These are phyloP conservation scores for Metarhizium album DNA, from an alignment of 2,329 filamentous ascomycete species.

Conservation along the genomic window DNA sequence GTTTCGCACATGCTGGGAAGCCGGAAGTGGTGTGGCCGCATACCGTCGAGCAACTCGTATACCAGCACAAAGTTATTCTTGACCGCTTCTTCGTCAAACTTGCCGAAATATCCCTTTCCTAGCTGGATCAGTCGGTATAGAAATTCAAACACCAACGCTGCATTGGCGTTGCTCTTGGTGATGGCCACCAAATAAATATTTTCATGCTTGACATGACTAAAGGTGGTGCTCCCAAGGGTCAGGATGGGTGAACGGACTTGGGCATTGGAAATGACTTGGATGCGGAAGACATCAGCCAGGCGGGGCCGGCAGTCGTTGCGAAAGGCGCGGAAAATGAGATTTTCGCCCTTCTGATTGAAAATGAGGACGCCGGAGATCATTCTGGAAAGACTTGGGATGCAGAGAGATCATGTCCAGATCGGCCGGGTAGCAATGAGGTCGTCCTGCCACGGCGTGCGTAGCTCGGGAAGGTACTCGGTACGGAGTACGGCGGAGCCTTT, in stretches of 20 bases:
- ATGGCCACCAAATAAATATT: slow-evolving; percentile 98
- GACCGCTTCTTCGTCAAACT: slow-evolving; percentile 97
- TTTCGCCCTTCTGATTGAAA: slow-evolving; percentile 99
- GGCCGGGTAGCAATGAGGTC: neutral
- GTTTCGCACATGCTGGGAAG: neutral
- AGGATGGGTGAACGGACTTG: slow-evolving; percentile 96
- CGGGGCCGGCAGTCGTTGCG: slow-evolving; percentile 96
- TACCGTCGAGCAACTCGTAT: slow-evolving; percentile 91
- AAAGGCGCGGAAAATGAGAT: slow-evolving; percentile 98
- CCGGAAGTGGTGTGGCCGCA: slow-evolving; percentile 11
- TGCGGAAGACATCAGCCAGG: slow-evolving; percentile 97
- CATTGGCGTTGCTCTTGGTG: slow-evolving; percentile 98
- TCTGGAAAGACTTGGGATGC: slow-evolving; percentile 22
- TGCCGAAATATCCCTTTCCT: slow-evolving; percentile 93
- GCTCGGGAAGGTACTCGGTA: neutral
- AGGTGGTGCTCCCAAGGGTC: slow-evolving; percentile 93
- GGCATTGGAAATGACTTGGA: slow-evolving; percentile 97
- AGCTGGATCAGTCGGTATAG: slow-evolving; percentile 83
- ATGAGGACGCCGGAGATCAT: slow-evolving; percentile 97
- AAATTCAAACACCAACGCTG: slow-evolving; percentile 95
- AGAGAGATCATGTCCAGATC: neutral
- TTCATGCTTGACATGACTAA: slow-evolving; percentile 98
- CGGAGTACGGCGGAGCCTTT: neutral
- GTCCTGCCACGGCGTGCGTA: neutral
- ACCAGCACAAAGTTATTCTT: slow-evolving; percentile 99